phyloP scores from a whole-genome alignment of 2,329 filamentous ascomycete genomes.

The Phaeosphaeria sp. region DNA sequence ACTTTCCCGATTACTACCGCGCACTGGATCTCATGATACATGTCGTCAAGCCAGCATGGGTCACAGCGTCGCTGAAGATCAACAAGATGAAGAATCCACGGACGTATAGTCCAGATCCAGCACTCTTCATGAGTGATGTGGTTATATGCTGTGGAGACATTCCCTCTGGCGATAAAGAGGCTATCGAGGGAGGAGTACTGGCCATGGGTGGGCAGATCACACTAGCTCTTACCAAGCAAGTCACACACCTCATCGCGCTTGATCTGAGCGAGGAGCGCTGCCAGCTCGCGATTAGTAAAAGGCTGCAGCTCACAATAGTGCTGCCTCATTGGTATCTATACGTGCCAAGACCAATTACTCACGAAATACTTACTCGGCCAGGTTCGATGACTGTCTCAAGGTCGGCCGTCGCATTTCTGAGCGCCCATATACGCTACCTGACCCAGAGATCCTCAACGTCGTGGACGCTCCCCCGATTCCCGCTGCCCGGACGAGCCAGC shows the following conservation, averaged over 20 bases:
- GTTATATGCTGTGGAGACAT: constrained; percentile 84
- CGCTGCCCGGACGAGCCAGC: constrained; percentile 57
- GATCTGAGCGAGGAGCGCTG: constrained; percentile 77
- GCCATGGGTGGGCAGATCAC: constrained; percentile 88
- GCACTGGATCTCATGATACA: constrained; percentile 80
- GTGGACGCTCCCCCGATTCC: constrained; percentile 33
- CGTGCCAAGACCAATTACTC: not conserved
- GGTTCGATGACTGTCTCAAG: constrained; percentile 96
- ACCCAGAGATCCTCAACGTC: constrained; percentile 75
- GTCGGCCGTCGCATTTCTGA: constrained; percentile 92
- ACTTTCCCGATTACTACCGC: constrained; percentile 86
- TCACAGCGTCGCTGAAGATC: constrained; percentile 72
- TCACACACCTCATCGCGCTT: constrained; percentile 89
- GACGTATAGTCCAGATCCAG: constrained; percentile 88
- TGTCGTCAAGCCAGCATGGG: constrained; percentile 84
- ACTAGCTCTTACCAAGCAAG: constrained; percentile 72
- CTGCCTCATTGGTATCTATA: constrained; percentile 82
- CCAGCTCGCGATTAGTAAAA: constrained; percentile 66
- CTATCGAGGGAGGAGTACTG: constrained; percentile 86
- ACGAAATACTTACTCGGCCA: constrained; percentile 45
- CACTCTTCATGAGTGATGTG: constrained; percentile 87
- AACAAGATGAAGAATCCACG: constrained; percentile 77
- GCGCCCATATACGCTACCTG: constrained; percentile 80
- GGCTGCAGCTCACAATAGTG: constrained; percentile 79
- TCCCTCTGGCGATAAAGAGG: constrained; percentile 85